phyloP scores from a whole-genome alignment of 1,284 basidiomycete species.

The Microbotryomycetes sp. region DNA sequence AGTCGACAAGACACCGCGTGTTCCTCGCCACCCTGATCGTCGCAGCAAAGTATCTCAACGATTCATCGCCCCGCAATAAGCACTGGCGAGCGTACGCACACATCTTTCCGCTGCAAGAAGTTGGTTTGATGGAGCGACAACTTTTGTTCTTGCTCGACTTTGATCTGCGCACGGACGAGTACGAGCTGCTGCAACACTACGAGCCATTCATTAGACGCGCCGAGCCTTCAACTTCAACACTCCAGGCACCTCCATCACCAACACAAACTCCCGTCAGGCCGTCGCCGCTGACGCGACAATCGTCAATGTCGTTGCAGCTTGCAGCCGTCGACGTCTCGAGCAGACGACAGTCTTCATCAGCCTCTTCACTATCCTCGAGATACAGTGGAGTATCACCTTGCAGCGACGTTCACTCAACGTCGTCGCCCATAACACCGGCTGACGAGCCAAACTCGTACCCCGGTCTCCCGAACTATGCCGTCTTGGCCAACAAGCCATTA shows the following conservation, averaged over 20 bases:
- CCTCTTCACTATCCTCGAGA: background rate
- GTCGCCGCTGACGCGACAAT: background rate
- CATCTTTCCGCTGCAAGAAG: constrained; percentile 51
- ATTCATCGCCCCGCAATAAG: constrained; percentile 64
- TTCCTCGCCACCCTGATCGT: constrained; percentile 93
- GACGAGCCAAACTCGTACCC: constrained; percentile 20
- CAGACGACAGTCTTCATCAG: background rate
- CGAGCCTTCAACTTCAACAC: background rate
- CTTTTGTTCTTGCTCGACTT: constrained; percentile 80
- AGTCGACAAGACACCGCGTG: constrained; percentile 85
- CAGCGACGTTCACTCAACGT: background rate
- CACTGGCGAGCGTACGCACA: constrained; percentile 77
- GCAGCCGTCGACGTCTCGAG: constrained; percentile 9
- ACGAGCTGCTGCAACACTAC: constrained; percentile 53
- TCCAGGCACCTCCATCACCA: background rate
- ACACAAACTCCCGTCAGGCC: background rate
- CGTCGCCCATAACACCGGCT: constrained; percentile 20
- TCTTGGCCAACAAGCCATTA: background rate
- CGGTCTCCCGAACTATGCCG: background rate
- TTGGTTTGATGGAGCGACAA: constrained; percentile 97
- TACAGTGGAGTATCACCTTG: background rate
- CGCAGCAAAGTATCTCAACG: constrained; percentile 90
- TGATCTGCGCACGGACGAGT: constrained; percentile 76
- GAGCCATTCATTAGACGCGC: constrained; percentile 17
- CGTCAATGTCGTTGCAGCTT: constrained; percentile 12